These are phyloP conservation scores for Ophiostoma sp. DNA, from an alignment of 2,329 filamentous ascomycete genomes.

Conservation along the genomic window DNA sequence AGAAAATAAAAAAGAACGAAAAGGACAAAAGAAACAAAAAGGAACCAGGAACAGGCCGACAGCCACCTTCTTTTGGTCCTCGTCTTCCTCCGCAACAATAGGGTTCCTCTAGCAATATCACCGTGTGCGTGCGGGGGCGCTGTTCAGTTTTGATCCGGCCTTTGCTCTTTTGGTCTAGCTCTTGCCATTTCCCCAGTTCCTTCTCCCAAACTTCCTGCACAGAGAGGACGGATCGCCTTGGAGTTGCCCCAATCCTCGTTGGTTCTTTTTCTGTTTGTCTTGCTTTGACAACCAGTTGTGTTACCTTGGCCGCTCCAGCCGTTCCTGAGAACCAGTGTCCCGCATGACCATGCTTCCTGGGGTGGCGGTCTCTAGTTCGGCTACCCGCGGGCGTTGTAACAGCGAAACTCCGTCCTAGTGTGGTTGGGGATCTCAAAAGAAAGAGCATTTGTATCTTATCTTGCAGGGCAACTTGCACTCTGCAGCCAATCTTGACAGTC, in stretches of 20 bases:
- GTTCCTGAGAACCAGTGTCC: background rate
- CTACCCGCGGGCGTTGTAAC: background rate
- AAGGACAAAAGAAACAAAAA: background rate
- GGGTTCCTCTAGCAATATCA: background rate
- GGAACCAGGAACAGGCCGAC: background rate
- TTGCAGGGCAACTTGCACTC: background rate
- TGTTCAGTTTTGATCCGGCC: background rate
- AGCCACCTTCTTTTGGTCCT: background rate
- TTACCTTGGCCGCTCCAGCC: background rate
- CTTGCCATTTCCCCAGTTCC: background rate
- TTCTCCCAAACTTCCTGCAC: background rate
- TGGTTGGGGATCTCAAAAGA: background rate
- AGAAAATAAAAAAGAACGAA: background rate
- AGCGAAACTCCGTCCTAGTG: background rate
- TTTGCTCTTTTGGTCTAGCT: background rate
- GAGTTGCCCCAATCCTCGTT: background rate
- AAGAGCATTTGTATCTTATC: background rate
- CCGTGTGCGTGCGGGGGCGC: background rate
- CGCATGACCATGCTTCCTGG: background rate
- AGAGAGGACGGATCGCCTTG: background rate
- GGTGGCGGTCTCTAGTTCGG: background rate
- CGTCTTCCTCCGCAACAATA: background rate
- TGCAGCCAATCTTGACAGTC: background rate
- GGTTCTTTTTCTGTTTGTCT: background rate
- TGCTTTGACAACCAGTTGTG: background rate